A percentile compares a stretch with the other conserved stretches of the same genome.
These are phyloP conservation scores for Cercospora sp. DNA, from an alignment of 2,329 filamentous ascomycete genomes.

Conservation along the genomic window DNA sequence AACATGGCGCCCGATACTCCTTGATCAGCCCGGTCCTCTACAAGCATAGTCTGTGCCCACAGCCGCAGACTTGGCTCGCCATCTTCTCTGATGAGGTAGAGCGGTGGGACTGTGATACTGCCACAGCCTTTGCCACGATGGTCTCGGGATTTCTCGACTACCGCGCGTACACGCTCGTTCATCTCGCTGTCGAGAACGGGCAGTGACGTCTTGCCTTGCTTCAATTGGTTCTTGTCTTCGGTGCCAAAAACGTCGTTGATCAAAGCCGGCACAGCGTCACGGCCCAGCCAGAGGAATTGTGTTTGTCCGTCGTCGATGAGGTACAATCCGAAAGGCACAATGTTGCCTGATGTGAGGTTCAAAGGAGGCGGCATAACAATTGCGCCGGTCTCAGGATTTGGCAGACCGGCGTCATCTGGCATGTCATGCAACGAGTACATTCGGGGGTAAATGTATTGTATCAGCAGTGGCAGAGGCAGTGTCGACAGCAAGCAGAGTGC, in stretches of 20 bases:
- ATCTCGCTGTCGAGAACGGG: slow-evolving; percentile 93
- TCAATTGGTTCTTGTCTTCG: slow-evolving; percentile 77
- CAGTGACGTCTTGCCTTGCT: slow-evolving; percentile 85
- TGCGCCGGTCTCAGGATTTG: slow-evolving; percentile 81
- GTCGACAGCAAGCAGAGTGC: slow-evolving; percentile 94
- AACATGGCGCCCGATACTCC: slow-evolving; percentile 90
- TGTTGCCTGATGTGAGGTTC: slow-evolving; percentile 84
- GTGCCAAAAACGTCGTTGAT: slow-evolving; percentile 88
- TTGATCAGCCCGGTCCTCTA: slow-evolving; percentile 94
- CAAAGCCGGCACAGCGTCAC: slow-evolving; percentile 87
- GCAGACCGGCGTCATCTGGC: slow-evolving; percentile 87
- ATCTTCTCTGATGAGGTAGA: slow-evolving; percentile 93
- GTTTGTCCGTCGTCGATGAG: slow-evolving; percentile 96
- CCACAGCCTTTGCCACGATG: slow-evolving; percentile 84
- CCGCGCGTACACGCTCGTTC: slow-evolving; percentile 87
- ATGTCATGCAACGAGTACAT: slow-evolving; percentile 88
- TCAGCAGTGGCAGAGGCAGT: slow-evolving; percentile 81
- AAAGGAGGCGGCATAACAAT: slow-evolving; percentile 81
- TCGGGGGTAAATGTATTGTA: slow-evolving; percentile 75
- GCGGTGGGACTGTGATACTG: slow-evolving; percentile 86
- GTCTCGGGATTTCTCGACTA: slow-evolving; percentile 89
- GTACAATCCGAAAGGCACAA: slow-evolving; percentile 89
- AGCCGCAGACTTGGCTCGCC: slow-evolving; percentile 92
- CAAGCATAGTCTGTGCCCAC: slow-evolving; percentile 93
- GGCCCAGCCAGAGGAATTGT: slow-evolving; percentile 95